phyloP scores from a whole-genome alignment of 2,329 filamentous ascomycete genomes.

The Colletotrichum sublineola region DNA sequence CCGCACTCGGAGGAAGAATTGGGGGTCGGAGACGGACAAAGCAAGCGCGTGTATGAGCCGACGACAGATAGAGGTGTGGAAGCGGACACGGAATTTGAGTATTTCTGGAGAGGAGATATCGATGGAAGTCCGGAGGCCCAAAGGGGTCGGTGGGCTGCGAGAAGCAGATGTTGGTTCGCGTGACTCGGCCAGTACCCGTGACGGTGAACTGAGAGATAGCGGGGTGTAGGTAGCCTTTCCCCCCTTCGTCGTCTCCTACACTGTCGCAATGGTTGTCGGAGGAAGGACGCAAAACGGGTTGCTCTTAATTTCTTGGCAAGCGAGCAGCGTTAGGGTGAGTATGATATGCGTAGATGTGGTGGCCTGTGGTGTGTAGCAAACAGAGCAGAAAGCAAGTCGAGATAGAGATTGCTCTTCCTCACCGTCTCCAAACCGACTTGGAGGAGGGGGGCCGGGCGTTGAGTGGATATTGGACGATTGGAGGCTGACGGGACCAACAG shows the following conservation, averaged over 20 bases:
- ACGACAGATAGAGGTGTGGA: neutral
- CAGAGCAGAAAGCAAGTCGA: neutral
- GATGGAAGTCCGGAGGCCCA: neutral
- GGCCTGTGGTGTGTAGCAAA: neutral
- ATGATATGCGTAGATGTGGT: neutral
- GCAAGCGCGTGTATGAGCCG: constrained; percentile 1
- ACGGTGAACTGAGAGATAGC: constrained; percentile 8
- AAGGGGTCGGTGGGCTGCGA: neutral
- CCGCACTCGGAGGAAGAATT: constrained; percentile 3
- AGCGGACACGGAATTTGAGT: neutral
- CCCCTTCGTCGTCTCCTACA: neutral
- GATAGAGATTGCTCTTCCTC: constrained; percentile 18
- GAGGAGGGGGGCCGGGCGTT: neutral
- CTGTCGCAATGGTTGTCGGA: neutral
- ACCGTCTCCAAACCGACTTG: constrained; percentile 13
- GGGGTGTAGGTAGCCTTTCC: neutral
- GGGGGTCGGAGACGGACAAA: neutral
- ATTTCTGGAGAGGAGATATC: constrained; percentile 1
- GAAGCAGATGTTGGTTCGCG: neutral
- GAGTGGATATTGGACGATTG: constrained; percentile 13
- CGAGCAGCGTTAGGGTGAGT: neutral
- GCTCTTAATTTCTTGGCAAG: neutral
- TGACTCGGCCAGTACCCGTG: neutral
- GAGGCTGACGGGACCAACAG: constrained; percentile 1
- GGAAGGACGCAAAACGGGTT: neutral